Evolutionary conservation across 345 rosid species (phyloP).

Genomic region (Cardamine chenopodiifolia): DNA sequence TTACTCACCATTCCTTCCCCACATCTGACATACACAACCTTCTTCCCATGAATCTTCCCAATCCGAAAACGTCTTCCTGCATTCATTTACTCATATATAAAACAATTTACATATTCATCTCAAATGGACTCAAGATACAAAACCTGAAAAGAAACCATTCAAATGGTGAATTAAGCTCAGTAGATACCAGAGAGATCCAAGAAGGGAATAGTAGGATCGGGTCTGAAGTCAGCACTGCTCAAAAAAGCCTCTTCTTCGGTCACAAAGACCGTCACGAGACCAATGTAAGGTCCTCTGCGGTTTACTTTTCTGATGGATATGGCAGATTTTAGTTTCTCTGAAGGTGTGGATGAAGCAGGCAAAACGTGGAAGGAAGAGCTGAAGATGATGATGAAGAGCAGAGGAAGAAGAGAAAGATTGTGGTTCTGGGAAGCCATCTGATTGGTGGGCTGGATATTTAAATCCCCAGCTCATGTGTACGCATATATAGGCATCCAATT

Average conservation of each 20-base stretch:
- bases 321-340: conserved; percentile 18
- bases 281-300: conserved; percentile 50
- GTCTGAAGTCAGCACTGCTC: conserved; percentile 43
- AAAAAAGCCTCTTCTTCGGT: no score
- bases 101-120: not conserved
- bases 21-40: conserved; percentile 59
- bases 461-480: not conserved
- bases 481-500: not conserved
- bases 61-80: conserved; percentile 54
- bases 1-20: conserved; percentile 59
- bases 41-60: conserved; percentile 49
- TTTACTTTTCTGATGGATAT: conserved; percentile 42
- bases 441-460: conserved; percentile 7
- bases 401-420: not conserved
- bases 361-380: conserved; percentile 20
- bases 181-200: conserved; percentile 54
- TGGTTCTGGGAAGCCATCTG: conserved; percentile 26
- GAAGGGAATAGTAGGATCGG: conserved; percentile 41
- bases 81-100: conserved; percentile 1
- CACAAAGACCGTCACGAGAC: conserved; percentile 49
- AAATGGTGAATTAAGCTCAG: conserved; percentile 6
- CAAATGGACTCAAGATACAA: not conserved
- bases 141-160: not conserved
- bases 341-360: conserved; percentile 27
- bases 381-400: conserved; percentile 3